Evolutionary conservation across 768 basidiomycete genomes (phyloP).

Genomic region (Suillus subaureus): DNA sequence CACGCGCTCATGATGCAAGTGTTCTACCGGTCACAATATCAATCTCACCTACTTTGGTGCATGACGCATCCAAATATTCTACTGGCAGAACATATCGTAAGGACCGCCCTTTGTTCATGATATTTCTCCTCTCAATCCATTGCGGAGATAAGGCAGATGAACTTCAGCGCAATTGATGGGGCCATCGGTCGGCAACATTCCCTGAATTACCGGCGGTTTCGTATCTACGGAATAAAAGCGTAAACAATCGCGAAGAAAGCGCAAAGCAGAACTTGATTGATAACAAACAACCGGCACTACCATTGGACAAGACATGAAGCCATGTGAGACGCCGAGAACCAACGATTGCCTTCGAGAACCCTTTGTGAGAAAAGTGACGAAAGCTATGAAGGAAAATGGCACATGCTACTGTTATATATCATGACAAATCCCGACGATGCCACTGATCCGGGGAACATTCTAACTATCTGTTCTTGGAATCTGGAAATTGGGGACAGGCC

Average conservation of each 20-base stretch:
- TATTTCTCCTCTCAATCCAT: constrained; percentile 4
- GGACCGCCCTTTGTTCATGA: constrained; percentile 17
- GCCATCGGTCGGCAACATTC: constrained; percentile 8
- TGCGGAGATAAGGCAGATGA: constrained; percentile 31
- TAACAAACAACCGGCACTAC: neutral
- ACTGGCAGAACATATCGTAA: constrained; percentile 18
- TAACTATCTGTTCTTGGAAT: neutral
- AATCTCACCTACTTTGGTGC: constrained; percentile 12
- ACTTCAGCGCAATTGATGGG: constrained; percentile 13
- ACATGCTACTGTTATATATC: constrained; percentile 1
- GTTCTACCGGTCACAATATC: constrained; percentile 9
- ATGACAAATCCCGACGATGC: neutral
- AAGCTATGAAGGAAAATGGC: constrained; percentile 2
- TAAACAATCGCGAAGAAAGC: neutral
- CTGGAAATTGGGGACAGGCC: neutral
- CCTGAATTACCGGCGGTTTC: constrained; percentile 15
- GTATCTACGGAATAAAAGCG: constrained; percentile 3
- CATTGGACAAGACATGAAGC: neutral
- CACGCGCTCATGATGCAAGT: neutral
- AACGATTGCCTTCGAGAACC: constrained; percentile 9
- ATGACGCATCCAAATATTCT: neutral
- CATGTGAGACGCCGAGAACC: constrained; percentile 7
- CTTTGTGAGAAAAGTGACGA: constrained; percentile 13
- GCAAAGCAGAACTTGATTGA: constrained; percentile 1
- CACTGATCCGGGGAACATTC: neutral